phyloP scores from a whole-genome alignment of 2,329 filamentous ascomycete species.

The Pseudopithomyces chartarum region DNA sequence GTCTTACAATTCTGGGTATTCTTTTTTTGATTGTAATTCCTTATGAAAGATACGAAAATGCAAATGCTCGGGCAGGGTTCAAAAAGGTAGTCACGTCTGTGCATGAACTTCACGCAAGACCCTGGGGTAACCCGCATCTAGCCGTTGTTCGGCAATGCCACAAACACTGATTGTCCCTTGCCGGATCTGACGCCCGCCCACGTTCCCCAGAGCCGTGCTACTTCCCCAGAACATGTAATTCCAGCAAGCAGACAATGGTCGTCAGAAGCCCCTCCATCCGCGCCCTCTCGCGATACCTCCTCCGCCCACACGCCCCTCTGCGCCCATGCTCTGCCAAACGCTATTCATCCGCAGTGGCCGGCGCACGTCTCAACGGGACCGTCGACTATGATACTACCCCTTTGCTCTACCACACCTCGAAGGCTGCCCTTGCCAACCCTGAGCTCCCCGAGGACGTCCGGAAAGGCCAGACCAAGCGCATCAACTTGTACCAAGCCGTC shows the following conservation, averaged over 20 bases:
- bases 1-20: too few relatives aligned
- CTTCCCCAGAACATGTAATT: slow-evolving; percentile 5
- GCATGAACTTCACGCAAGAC: too few relatives aligned
- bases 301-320: slow-evolving; percentile 32
- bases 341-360: slow-evolving; percentile 57
- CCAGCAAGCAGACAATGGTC: slow-evolving; percentile 24
- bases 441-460: slow-evolving; percentile 72
- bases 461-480: slow-evolving; percentile 75
- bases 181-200: neutral
- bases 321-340: slow-evolving; percentile 27
- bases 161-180: neutral
- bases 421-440: slow-evolving; percentile 69
- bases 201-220: neutral
- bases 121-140: slow-evolving; percentile 1
- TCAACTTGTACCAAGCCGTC: slow-evolving; percentile 93
- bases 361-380: slow-evolving; percentile 76
- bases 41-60: too few relatives aligned
- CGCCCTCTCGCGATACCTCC: slow-evolving; percentile 35
- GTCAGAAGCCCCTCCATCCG: slow-evolving; percentile 37
- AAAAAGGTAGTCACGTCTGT: too few relatives aligned
- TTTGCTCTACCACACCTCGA: slow-evolving; percentile 79
- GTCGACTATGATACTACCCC: slow-evolving; percentile 85
- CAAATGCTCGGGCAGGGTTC: too few relatives aligned
- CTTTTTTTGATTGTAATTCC: too few relatives aligned
- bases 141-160: slow-evolving; percentile 9